These are phyloP conservation scores for Apophysomyces ossiformis DNA, from an alignment of 371 early-diverging fungal species.

Conservation along the genomic window DNA sequence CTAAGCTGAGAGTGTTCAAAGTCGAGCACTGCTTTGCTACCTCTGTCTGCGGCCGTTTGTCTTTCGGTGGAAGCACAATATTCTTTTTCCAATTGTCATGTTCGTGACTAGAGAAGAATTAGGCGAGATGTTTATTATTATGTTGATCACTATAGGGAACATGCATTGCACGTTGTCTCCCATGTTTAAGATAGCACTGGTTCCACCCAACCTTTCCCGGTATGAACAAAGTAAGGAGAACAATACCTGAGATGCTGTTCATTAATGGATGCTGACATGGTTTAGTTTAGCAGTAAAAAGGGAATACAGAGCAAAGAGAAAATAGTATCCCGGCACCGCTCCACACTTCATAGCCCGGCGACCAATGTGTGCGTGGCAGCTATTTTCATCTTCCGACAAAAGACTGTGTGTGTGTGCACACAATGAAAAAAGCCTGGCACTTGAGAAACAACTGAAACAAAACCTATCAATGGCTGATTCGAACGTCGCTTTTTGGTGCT, in stretches of 20 bases:
- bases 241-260: slow-evolving; percentile 8
- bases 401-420: no score
- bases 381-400: no score
- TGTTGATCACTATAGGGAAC: no score
- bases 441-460: no score
- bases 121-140: not conserved
- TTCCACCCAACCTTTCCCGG: not conserved
- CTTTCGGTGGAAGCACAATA: slow-evolving; percentile 78
- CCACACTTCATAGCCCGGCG: no score
- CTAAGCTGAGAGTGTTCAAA: not conserved
- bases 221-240: not conserved
- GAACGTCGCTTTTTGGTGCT: no score
- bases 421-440: no score
- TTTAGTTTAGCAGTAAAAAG: not conserved
- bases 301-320: not conserved
- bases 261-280: slow-evolving; percentile 1
- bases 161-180: not conserved
- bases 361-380: no score
- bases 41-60: slow-evolving; percentile 90
- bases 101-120: slow-evolving; percentile 51
- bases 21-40: slow-evolving; percentile 27
- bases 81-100: slow-evolving; percentile 78
- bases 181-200: not conserved
- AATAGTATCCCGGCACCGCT: no score
- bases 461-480: no score